phyloP scores from a whole-genome alignment of 495 filamentous ascomycete genomes.

The Xylaria longipes region DNA sequence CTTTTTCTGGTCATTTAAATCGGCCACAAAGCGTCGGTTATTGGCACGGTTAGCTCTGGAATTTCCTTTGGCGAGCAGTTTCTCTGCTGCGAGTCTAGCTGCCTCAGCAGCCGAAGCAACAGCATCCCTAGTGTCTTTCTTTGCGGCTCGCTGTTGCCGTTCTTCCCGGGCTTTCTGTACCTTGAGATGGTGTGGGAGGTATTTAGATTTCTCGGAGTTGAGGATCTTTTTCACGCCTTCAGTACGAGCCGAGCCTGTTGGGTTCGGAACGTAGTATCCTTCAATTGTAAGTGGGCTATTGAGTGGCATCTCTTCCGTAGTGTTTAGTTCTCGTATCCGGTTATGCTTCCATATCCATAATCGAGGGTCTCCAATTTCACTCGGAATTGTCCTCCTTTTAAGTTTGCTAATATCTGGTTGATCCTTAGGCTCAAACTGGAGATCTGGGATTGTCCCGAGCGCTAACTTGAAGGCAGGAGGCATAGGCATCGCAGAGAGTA shows the following conservation, averaged over 20 bases:
- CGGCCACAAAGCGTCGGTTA: constrained; percentile 90
- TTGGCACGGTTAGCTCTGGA: constrained; percentile 93
- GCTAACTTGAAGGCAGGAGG: constrained; percentile 35
- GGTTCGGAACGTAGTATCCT: constrained; percentile 90
- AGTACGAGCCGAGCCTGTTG: constrained; percentile 83
- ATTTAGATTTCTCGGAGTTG: constrained; percentile 96
- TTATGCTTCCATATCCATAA: constrained; percentile 92
- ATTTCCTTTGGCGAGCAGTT: constrained; percentile 73
- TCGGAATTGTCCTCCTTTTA: constrained; percentile 70
- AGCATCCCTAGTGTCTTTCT: constrained; percentile 69
- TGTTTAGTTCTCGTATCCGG: constrained; percentile 84
- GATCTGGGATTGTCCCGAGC: constrained; percentile 32
- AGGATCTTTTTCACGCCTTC: constrained; percentile 93
- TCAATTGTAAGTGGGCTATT: constrained; percentile 66
- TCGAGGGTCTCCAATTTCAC: constrained; percentile 67
- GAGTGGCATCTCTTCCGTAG: constrained; percentile 38
- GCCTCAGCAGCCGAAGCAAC: constrained; percentile 70
- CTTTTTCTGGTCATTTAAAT: constrained; percentile 92
- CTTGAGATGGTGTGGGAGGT: constrained; percentile 95
- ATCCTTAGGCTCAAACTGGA: constrained; percentile 66
- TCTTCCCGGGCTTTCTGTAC: constrained; percentile 89
- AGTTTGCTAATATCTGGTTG: constrained; percentile 80
- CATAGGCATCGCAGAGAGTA: constrained; percentile 36
- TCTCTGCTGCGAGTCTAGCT: constrained; percentile 78
- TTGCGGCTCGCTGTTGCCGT: constrained; percentile 74